Base-by-base conservation (phyloP, 345 rosid genomes). In the Salix viminalis region DNA sequence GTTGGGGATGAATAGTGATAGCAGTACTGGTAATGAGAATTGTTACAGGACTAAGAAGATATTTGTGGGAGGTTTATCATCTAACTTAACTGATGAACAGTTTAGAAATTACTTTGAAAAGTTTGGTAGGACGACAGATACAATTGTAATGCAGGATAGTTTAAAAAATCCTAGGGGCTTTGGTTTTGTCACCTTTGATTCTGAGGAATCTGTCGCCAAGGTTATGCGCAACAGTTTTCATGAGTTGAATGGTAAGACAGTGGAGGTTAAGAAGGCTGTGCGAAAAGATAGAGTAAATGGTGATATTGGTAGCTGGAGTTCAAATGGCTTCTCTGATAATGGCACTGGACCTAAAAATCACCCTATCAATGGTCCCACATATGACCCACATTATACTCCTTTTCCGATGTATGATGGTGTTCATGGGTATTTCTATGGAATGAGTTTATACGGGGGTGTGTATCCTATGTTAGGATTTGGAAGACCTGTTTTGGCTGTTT, bases 231-330 rank as follows among this genome's bases (percentile, higher is more conserved):
- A 86, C 39, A 84, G 30, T 28, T 89, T 88, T 78, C 91, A 90
- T 82, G 94, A 90, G 77, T 70, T 92, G 84, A 88, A 82, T 81
- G 86, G 90, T 21, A 92, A 84, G 84, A 78, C 75, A 1, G 93
- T 91, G 65, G 98, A 94, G 79, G 96, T 92, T 52, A 92, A 94
- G 87, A 87, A 88, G 41, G 98, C 97, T 4, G 88, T 92, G 77
- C 97, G 97, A 3, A 94, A 92, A 84, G 97, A 92, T 76, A 87
- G 84, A 32, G 79, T 73, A 44, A 88, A 79, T 81, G 80, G 78
- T 69, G 15, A 48, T 71, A 77, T 69, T 7, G 18, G 75, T 32
- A 75, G 71, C 30, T 39, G 70, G 67, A 76, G 75, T 7, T 46
- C 41, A 46, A 76, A 73, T 46, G 72, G 52, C 24, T 54, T 80